These are phyloP conservation scores for peach (Prunus persica) DNA, from an alignment of 306 rosid species.

Conservation along the genomic window DNA sequence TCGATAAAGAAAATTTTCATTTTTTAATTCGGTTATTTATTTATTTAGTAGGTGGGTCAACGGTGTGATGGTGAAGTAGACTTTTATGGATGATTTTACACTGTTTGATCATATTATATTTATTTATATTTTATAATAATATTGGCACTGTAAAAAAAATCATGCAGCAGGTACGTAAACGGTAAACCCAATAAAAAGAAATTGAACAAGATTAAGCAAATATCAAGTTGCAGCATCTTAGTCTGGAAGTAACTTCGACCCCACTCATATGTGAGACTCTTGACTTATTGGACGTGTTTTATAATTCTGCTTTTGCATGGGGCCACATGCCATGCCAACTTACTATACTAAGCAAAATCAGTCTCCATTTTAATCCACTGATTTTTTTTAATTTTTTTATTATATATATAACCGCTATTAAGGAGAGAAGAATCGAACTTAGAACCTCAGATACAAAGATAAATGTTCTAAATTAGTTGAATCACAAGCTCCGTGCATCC, in stretches of 20 bases:
- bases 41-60: constrained; percentile 40
- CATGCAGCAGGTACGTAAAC: not conserved
- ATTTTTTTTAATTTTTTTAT: not conserved
- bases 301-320: constrained; percentile 13
- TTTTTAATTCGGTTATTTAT: not conserved
- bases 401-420: not conserved
- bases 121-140: not conserved
- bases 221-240: constrained; percentile 35
- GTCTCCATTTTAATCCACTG: not conserved
- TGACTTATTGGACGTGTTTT: constrained; percentile 13
- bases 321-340: constrained; percentile 28
- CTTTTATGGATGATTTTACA: not conserved
- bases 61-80: constrained; percentile 18
- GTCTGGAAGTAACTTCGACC: constrained; percentile 42
- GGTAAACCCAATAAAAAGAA: not conserved
- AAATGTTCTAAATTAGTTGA: too few species aligned
- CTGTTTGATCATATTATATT: not conserved
- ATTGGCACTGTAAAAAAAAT: not conserved
- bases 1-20: not conserved
- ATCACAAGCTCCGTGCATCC: too few species aligned
- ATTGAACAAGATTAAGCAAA: constrained; percentile 15
- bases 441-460: accelerated
- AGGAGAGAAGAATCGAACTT: accelerated
- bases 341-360: not conserved
- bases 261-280: constrained; percentile 35